Evolutionary conservation across 164 flowering plant genomes (phyloP), one percentile per base, ranked within the genome.

Genomic region (Echeveria elegans): DNA sequence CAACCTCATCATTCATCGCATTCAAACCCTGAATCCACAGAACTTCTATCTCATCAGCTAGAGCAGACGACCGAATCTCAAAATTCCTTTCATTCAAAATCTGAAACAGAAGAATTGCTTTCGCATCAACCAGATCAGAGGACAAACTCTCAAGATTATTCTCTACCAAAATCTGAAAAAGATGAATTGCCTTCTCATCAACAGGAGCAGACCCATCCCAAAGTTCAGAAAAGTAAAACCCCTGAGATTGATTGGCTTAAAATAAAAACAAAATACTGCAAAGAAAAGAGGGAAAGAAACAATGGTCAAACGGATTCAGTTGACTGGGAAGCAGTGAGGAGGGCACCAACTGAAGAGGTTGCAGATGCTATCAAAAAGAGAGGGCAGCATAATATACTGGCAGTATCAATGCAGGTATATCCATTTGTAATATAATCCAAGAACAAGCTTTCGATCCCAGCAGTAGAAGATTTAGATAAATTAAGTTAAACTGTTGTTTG

Each of bases 251-350:
- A 23, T 26, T 64, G 67, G 67, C 48, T 37, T 26, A 11, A 26
- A 26, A 37, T 23, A 23, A 64, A 43, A 26, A 64, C 30, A 38
- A 21, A 37, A n/a, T 38, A 64, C 31, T n/a, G 31, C 67, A 41
- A 28, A 10, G 28, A 40, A 9, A 38, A 40, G 21, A 26, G 31
- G 8, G 67, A 37, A 64, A 64, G 48, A 14, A 6, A 64, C 31
- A 11, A 26, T 14, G 50, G 24, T 26, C 24, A 40, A 15, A 64
- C 37, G 52, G 67, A 64, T 41, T 64, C 67, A 5, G 14, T 64
- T 24, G 48, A 40, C 48, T 64, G 67, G 67, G 48, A 64, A 4
- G 45, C 67, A 15, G 67, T 64, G 7, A 37, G 67, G 29, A 28
- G 1, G 21, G 67, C 67, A 37, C 67, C 45, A 21, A 9, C 24